phyloP scores from a whole-genome alignment of 1,284 basidiomycete genomes.

The Ustilago lituana region DNA sequence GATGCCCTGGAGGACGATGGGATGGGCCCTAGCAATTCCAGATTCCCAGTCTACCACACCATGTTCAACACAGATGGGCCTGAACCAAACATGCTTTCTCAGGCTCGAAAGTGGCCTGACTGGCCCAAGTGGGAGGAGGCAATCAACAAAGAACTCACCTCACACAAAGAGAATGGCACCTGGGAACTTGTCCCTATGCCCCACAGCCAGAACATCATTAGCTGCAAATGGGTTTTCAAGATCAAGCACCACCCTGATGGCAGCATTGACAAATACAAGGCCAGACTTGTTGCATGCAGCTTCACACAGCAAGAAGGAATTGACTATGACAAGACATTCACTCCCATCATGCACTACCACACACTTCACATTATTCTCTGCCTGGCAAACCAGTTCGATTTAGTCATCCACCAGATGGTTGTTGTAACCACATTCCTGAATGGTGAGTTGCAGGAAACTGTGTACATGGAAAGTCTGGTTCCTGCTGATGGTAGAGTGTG shows the following conservation, averaged over 20 bases:
- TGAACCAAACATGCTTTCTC: no score
- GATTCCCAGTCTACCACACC: no score
- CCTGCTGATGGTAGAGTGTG: slow-evolving; percentile 47
- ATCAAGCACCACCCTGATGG: slow-evolving; percentile 68
- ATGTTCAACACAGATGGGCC: no score
- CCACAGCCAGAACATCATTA: slow-evolving; percentile 54
- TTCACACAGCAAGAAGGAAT: no score
- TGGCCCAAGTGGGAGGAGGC: slow-evolving; percentile 59
- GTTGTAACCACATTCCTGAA: slow-evolving; percentile 69
- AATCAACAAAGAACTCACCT: slow-evolving; percentile 63
- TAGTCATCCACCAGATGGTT: slow-evolving; percentile 68
- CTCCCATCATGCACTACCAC: no score
- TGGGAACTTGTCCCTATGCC: slow-evolving; percentile 60
- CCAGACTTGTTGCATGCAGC: slow-evolving; percentile 68
- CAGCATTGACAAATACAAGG: slow-evolving; percentile 67
- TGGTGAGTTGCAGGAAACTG: slow-evolving; percentile 68
- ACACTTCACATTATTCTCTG: no score
- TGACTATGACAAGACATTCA: no score
- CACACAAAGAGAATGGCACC: slow-evolving; percentile 56
- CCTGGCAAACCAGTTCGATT: no score
- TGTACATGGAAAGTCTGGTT: not conserved
- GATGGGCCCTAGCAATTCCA: no score
- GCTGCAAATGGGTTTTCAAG: slow-evolving; percentile 68
- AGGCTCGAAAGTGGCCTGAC: no score
- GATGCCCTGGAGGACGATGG: no score